These are phyloP conservation scores for Eragrostis tef DNA, from an alignment of 202 grass and related monocot genomes.

Conservation along the genomic window DNA sequence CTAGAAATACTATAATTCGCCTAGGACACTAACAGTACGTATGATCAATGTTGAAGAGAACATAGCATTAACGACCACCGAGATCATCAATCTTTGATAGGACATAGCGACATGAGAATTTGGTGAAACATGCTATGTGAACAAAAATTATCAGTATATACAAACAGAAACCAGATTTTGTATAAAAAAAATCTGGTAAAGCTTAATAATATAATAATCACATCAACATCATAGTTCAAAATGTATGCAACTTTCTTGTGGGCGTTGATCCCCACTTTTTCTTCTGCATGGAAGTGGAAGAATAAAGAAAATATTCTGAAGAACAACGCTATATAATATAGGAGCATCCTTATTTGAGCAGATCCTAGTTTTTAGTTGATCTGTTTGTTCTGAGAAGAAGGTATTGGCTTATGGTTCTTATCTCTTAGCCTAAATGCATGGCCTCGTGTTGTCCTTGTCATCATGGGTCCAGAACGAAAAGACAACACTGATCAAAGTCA, in stretches of 20 bases:
- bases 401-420: conserved; percentile 43
- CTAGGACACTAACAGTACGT: not conserved
- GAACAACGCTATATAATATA: conserved; percentile 47
- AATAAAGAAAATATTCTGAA: conserved; percentile 55
- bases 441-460: conserved; percentile 49
- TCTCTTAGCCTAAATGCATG: conserved; percentile 29
- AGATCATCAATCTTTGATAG: not conserved
- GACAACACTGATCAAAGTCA: conserved; percentile 38
- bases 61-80: not conserved
- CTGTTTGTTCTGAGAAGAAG: conserved; percentile 29
- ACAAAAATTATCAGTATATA: not conserved
- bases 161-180: not conserved
- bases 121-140: not conserved
- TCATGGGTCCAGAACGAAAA: conserved; percentile 35
- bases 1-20: no score
- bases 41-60: not conserved
- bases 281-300: conserved; percentile 50
- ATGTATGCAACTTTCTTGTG: conserved; percentile 47
- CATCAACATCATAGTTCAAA: conserved; percentile 42
- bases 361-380: conserved; percentile 44
- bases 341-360: conserved; percentile 49
- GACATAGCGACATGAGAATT: not conserved
- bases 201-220: conserved; percentile 1
- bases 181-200: no score
- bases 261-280: conserved; percentile 20